Evolutionary conservation across 805 yeast genomes (phyloP), one percentile per base, ranked within the genome.

Genomic region (Candida ipomoeae): DNA sequence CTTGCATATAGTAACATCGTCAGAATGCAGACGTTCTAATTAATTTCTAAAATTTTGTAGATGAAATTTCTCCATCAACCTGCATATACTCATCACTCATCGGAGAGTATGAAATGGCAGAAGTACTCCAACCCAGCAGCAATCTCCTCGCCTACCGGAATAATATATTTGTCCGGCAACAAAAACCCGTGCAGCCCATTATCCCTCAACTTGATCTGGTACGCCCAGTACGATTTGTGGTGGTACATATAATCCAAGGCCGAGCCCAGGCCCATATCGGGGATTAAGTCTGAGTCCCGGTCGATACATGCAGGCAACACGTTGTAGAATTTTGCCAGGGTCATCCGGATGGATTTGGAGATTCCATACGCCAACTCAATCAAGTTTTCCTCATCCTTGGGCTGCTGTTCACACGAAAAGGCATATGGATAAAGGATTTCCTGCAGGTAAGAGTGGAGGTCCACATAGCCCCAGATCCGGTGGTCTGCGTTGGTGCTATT

Each of bases 211-310:
- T 89, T 87, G 51, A 89, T 69, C 60, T 87, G 95, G 67, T 84
- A 85, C 0, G 96, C 95, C 90, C 91, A 87, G 59, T 75, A 80
- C 0, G 94, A 94, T 52, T 83, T 78, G 60, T 83, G 80, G 66
- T 87, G 89, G 62, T 88, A 89, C 92, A 88, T 85, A 63, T 77
- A 89, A 61, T 89, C 96, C 58, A 89, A 71, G 1, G 88, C 85
- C 2, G 89, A 79, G 2, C 96, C 96, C 5, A 90, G 77, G 2
- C 94, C 94, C 64, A 84, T 69, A 17, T 84, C 86, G 1, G 94
- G 91, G 11, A 81, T 62, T 51, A 87, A 63, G 64, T 87, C 94
- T 2, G 85, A 78, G 46, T 87, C 91, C 56, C 84, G 80, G 62
- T 87, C 95, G 50, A 83, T 73, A 63, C 96, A 89, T 1, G 96